Base-by-base conservation (phyloP, 78 protist species). In the Monocercomonoides exilis region DNA sequence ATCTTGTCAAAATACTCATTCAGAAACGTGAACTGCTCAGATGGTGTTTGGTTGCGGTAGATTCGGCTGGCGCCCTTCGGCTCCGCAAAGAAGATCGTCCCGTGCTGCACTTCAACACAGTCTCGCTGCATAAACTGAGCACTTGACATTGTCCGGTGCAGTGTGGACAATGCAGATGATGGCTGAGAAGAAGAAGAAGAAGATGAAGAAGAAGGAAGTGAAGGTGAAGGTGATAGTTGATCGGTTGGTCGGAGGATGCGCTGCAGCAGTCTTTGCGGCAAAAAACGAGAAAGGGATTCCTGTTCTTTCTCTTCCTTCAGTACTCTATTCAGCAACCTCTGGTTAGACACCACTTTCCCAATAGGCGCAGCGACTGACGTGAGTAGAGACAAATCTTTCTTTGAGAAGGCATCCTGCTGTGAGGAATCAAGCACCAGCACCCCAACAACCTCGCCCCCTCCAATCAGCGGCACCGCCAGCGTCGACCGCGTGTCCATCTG, bases 1-100 rank as follows among this genome's bases (percentile, higher is more conserved):
- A 36, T 5, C 41, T 5, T 34, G 32, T 3, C 70, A 85, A 85
- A 85, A 6, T 41, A 41, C 41, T 36, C 88, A 5, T 85, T 85
- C 36, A 85, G 88, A 77, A 85, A 34, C 80, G 2, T n/a, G 3
- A 85, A 41, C 44, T n/a, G 4, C n/a, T n/a, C 80, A 2, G 77
- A 4, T 5, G 82, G 82, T n/a, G 5, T 32, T 35, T 34, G 32
- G 82, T 32, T 79, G 44, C 33, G 44, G 11, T 35, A 35, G 44
- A 79, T 11, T n/a, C 44, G 44, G 5, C 44, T 79, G 82, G 33
- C 32, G 6, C 82, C 82, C 44, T 5, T 29, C 38, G 11, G 70
- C 70, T 54, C 70, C 21, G 70, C 70, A 21, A 54, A 54, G 70
- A 54, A 21, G 70, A 54, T 54, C 38, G 70, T 54, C 11, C 38